These are phyloP conservation scores for Escallonia rubra DNA, from an alignment of 129 eudicot species.

Conservation along the genomic window DNA sequence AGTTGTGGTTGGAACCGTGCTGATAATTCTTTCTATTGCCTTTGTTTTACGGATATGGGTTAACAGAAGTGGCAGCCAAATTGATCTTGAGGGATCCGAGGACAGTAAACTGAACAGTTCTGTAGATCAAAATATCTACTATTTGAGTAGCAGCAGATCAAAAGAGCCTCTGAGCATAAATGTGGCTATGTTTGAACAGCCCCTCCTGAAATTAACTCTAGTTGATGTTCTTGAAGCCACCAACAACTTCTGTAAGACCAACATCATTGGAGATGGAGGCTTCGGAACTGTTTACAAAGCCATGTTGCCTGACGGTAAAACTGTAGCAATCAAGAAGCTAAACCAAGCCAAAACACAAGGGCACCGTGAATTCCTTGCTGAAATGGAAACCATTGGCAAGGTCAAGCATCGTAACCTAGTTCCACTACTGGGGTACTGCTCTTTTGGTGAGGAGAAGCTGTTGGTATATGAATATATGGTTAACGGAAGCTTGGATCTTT, in stretches of 20 bases:
- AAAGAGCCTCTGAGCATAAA: constrained; percentile 83
- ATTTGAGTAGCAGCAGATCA: constrained; percentile 70
- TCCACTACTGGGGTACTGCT: constrained; percentile 62
- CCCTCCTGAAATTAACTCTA: constrained; percentile 55
- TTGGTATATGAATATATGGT: constrained; percentile 73
- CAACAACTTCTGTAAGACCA: constrained; percentile 64
- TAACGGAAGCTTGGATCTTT: constrained; percentile 75
- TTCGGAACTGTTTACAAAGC: constrained; percentile 89
- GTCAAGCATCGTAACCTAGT: constrained; percentile 72
- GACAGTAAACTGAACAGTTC: constrained; percentile 45
- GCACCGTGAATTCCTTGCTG: constrained; percentile 63
- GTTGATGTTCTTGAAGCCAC: constrained; percentile 73
- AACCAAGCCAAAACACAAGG: constrained; percentile 74
- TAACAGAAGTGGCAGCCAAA: constrained; percentile 19
- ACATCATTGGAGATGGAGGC: constrained; percentile 77
- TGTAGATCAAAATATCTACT: constrained; percentile 47
- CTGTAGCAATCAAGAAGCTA: constrained; percentile 74
- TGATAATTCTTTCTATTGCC: constrained; percentile 30
- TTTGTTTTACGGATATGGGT: constrained; percentile 34
- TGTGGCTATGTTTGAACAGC: constrained; percentile 78
- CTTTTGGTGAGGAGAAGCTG: constrained; percentile 57
- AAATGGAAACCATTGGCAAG: constrained; percentile 76
- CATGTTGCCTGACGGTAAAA: constrained; percentile 48
- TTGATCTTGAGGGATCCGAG: constrained; percentile 32
- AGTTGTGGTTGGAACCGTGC: constrained; percentile 22